Percentiles rank a stretch among this genome's conserved stretches.
phyloP scores from a whole-genome alignment of 2,329 filamentous ascomycete species.

The Fusarium sterilihyphosum region DNA sequence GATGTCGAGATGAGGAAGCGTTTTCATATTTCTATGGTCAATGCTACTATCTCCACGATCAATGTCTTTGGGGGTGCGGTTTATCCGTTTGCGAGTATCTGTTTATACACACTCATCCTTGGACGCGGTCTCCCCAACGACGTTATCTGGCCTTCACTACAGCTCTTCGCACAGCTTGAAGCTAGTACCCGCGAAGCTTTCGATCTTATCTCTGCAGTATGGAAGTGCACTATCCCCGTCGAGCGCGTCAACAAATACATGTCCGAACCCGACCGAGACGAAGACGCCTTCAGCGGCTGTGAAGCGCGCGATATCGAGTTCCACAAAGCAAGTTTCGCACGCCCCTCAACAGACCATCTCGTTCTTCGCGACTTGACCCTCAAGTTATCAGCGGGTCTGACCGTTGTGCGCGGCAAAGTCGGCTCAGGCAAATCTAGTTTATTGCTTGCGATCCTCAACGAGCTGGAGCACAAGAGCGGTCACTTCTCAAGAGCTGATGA shows the following conservation, averaged over 20 bases:
- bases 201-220: constrained; percentile 75
- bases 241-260: constrained; percentile 87
- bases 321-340: constrained; percentile 76
- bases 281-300: constrained; percentile 51
- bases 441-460: constrained; percentile 67
- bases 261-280: constrained; percentile 80
- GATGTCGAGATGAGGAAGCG: constrained; percentile 51
- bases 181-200: constrained; percentile 79
- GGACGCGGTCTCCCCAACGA: constrained; percentile 77
- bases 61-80: constrained; percentile 77
- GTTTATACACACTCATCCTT: constrained; percentile 79
- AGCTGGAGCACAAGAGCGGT: constrained; percentile 72
- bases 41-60: constrained; percentile 68
- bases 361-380: constrained; percentile 60
- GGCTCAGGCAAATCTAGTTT: constrained; percentile 71
- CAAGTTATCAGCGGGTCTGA: constrained; percentile 60
- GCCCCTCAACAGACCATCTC: constrained; percentile 73
- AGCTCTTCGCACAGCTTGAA: constrained; percentile 82
- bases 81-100: constrained; percentile 84
- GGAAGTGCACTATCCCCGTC: constrained; percentile 86
- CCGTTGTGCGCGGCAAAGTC: constrained; percentile 67
- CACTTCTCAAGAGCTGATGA: constrained; percentile 58
- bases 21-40: constrained; percentile 49
- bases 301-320: constrained; percentile 60
- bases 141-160: constrained; percentile 85